A percentile compares a stretch with the other conserved stretches of the same genome.
Conservation (phyloP, 805 yeast genomes). For the Blastobotrys terrestris region DNA sequence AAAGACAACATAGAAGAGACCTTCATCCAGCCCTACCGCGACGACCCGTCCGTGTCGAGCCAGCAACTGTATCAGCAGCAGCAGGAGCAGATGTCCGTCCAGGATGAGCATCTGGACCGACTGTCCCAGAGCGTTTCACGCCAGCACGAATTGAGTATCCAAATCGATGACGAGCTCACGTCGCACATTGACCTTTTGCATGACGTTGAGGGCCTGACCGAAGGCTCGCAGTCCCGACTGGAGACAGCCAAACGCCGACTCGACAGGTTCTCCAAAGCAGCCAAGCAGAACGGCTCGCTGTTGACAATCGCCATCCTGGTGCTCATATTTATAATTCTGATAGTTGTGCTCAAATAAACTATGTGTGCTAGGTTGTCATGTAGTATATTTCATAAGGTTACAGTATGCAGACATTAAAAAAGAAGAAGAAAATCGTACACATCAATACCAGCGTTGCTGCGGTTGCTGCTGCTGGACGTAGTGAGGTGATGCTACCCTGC, state of each 20-base stretch:
- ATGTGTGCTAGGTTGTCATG: background rate
- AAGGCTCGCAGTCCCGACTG: constrained; percentile 30
- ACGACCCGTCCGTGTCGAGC: constrained; percentile 21
- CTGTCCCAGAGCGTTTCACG: constrained; percentile 33
- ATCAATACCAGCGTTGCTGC: background rate
- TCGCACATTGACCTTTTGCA: constrained; percentile 32
- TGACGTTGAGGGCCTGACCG: constrained; percentile 35
- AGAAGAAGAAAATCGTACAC: background rate
- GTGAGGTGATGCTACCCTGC: constrained; percentile 42
- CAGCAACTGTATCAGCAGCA: constrained; percentile 22
- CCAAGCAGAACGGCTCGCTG: constrained; percentile 34
- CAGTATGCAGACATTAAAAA: background rate
- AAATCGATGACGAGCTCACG: constrained; percentile 35
- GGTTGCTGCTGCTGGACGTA: background rate
- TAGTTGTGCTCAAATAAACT: constrained; percentile 26
- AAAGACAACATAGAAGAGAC: constrained; percentile 24
- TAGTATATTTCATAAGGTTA: background rate
- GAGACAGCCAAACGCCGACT: constrained; percentile 31
- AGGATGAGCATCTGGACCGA: constrained; percentile 33
- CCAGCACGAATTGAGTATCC: constrained; percentile 34
- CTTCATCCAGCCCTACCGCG: constrained; percentile 24
- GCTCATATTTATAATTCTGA: constrained; percentile 30
- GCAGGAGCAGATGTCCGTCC: constrained; percentile 31
- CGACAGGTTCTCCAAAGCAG: constrained; percentile 31
- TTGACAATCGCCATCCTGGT: constrained; percentile 31